These are phyloP conservation scores for Geotrichum klebahnii DNA, from an alignment of 1,139 yeast species.

Conservation along the genomic window DNA sequence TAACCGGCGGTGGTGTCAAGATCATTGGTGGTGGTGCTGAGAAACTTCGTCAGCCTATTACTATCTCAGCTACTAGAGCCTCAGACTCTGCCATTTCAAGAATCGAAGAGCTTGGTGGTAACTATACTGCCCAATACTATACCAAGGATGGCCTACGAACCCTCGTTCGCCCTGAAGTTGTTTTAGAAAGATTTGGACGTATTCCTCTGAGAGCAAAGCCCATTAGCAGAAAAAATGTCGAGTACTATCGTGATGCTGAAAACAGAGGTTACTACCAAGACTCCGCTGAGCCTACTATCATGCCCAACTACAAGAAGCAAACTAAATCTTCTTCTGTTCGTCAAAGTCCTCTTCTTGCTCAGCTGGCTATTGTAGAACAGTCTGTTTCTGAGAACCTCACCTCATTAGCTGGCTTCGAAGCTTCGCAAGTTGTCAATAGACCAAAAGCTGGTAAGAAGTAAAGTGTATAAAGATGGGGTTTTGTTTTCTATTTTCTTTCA, in stretches of 20 bases:
- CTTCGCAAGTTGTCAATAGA: slow-evolving; percentile 14
- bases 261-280: slow-evolving; percentile 69
- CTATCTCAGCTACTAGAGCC: slow-evolving; percentile 79
- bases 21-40: slow-evolving; percentile 66
- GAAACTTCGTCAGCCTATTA: slow-evolving; percentile 49
- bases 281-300: slow-evolving; percentile 36
- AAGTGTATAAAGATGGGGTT: not conserved
- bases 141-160: slow-evolving; percentile 63
- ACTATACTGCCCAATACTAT: slow-evolving; percentile 68
- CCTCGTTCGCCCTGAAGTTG: slow-evolving; percentile 70
- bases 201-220: slow-evolving; percentile 87
- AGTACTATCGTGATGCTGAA: slow-evolving; percentile 65
- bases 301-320: slow-evolving; percentile 30
- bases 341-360: slow-evolving; percentile 34
- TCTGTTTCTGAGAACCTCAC: slow-evolving; percentile 24
- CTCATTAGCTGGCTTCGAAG: slow-evolving; percentile 25
- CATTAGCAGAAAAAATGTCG: slow-evolving; percentile 72
- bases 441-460: slow-evolving; percentile 15
- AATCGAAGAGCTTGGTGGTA: slow-evolving; percentile 69
- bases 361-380: slow-evolving; percentile 29
- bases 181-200: slow-evolving; percentile 64
- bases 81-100: slow-evolving; percentile 66
- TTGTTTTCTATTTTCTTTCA: not conserved
- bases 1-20: slow-evolving; percentile 75
- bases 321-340: slow-evolving; percentile 21